Base-by-base conservation (phyloP, 352 stramenopile species). In the Pythium oligandrum region DNA sequence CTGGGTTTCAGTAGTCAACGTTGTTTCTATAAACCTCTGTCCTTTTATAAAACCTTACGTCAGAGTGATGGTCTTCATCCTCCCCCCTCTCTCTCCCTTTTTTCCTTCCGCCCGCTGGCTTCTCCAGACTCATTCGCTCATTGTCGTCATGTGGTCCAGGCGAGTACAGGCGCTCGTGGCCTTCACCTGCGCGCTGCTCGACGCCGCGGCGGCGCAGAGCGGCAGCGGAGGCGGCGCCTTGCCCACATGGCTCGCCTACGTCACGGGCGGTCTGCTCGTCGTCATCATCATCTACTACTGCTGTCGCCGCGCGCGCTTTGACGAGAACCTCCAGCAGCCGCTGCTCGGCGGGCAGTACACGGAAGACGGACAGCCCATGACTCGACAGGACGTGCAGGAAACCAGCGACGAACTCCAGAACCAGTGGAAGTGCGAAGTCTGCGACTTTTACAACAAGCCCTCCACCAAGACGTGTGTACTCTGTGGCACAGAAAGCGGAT, bases 241-340 rank as follows among this genome's bases (percentile, higher is more conserved):
- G 8, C 81, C 83, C 9, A 82, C 79, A 33, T 94, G 83, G 83
- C 69, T 94, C 30, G 83, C 83, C 43, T 94, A 91, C 65, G 76
- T 91, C 36, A 94, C 83, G 9, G 83, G 83, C 53, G 83, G 81
- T 1, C 59, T 94, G 35, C 61, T 94, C 48, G 70, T 94, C 53
- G 73, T 94, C 44, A 94, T 94, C 61, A 91, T 94, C 57, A 71
- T 92, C 34, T 94, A 94, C 71, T 94, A 94, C 54, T 94, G 83
- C 71, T 94, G 83, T 52, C 83, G 83, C 40, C 81, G 81, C 51
- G 77, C 81, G 53, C 78, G 83, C 53, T 94, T 94, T 54, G 83
- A 94, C 50, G 83, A 94, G 63, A 92, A 86, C 57, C 64, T 94
- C 36, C 83, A 94, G 64, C 81, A 92, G 53, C 83, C 83, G 43